Evolutionary conservation across 306 rosid genomes (phyloP).

Genomic region (Pterocarpus macrocarpus): DNA sequence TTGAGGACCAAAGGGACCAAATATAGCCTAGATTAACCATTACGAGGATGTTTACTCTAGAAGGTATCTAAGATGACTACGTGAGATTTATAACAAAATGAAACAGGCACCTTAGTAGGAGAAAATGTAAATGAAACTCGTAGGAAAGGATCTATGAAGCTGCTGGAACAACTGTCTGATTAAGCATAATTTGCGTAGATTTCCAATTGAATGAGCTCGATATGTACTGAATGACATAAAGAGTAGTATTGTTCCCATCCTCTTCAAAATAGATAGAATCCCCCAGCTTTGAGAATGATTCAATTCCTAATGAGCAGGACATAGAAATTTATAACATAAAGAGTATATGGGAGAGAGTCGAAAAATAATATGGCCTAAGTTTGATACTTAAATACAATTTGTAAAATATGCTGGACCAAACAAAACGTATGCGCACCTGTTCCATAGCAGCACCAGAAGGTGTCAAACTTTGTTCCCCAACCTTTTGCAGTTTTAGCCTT

Average conservation of each 20-base stretch:
- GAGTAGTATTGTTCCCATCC: slow-evolving; percentile 55
- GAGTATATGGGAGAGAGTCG: background rate
- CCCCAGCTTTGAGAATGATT: slow-evolving; percentile 91
- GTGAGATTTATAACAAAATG: background rate
- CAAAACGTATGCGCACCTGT: slow-evolving; percentile 56
- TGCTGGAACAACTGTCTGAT: slow-evolving; percentile 61
- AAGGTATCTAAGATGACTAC: no score
- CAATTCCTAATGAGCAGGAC: slow-evolving; percentile 54
- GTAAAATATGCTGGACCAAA: background rate
- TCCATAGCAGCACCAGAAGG: slow-evolving; percentile 92
- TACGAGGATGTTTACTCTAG: no score
- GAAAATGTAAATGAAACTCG: slow-evolving; percentile 59
- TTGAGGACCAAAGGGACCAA: no score
- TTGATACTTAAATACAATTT: no score
- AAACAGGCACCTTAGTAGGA: slow-evolving; percentile 41
- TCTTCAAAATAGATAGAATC: slow-evolving; percentile 88
- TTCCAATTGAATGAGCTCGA: slow-evolving; percentile 77
- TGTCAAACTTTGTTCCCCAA: slow-evolving; percentile 66
- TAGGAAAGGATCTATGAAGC: slow-evolving; percentile 67
- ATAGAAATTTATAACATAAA: no score
- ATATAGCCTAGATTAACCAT: no score
- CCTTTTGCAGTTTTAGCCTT: slow-evolving; percentile 62
- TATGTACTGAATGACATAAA: slow-evolving; percentile 74
- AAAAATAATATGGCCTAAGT: background rate
- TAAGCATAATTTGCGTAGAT: slow-evolving; percentile 57